These are phyloP conservation scores for Cymbopogon flexuosus DNA, from an alignment of 202 grass and related monocot genomes.

Conservation along the genomic window DNA sequence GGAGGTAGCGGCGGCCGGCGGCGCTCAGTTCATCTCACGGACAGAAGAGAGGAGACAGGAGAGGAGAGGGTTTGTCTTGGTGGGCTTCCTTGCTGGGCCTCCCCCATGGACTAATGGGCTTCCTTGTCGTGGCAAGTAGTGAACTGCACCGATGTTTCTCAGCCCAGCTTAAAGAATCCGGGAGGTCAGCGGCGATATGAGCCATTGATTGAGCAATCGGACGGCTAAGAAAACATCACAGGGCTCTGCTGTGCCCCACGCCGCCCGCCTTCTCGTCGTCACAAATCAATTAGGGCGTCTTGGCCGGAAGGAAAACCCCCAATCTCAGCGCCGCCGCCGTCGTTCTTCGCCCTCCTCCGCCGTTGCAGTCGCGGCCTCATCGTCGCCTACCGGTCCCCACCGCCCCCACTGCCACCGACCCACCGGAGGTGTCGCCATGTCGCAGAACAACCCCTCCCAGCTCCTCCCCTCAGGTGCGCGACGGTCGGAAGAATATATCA, in stretches of 20 bases:
- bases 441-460: slow-evolving; percentile 91
- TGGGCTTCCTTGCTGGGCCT: too few relatives aligned
- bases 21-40: too few relatives aligned
- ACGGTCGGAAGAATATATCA: not conserved
- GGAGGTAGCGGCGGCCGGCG: too few relatives aligned
- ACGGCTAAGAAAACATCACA: not conserved
- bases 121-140: too few relatives aligned
- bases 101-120: too few relatives aligned
- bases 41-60: too few relatives aligned
- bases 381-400: not conserved
- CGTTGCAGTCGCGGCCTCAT: not conserved
- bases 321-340: not conserved
- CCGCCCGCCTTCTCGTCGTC: not conserved
- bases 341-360: not conserved
- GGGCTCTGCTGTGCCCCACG: not conserved
- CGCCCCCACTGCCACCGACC: not conserved
- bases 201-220: not conserved
- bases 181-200: not conserved
- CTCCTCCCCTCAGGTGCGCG: slow-evolving; percentile 77
- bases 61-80: too few relatives aligned
- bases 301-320: not conserved
- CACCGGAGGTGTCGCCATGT: slow-evolving; percentile 31
- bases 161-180: not conserved
- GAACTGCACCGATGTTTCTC: not conserved
- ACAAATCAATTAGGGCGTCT: not conserved